Conservation (phyloP, 495 filamentous ascomycete genomes). For the Talaromyces adpressus region DNA sequence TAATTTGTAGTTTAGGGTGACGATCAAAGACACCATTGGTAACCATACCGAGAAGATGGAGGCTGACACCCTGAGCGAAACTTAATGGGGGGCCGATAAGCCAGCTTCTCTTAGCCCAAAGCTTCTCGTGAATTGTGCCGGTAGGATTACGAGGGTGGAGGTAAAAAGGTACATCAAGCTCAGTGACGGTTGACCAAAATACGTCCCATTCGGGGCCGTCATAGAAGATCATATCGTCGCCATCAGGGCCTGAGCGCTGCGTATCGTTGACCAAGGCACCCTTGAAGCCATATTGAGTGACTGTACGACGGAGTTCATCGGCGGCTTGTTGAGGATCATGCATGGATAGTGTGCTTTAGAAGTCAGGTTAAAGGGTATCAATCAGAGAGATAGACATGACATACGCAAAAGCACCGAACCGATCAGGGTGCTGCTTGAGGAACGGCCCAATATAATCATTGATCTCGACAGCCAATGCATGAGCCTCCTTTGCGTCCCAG, state of each 20-base stretch:
- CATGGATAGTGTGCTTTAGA: slow-evolving; percentile 41
- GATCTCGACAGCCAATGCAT: slow-evolving; percentile 38
- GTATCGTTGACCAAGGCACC: slow-evolving; percentile 57
- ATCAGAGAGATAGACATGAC: not conserved
- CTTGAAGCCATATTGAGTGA: slow-evolving; percentile 49
- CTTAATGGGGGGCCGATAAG: slow-evolving; percentile 37
- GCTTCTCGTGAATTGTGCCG: slow-evolving; percentile 40
- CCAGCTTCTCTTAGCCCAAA: slow-evolving; percentile 42
- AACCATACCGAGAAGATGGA: slow-evolving; percentile 45
- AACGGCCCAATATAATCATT: slow-evolving; percentile 53
- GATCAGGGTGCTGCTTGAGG: slow-evolving; percentile 41
- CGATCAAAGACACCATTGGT: slow-evolving; percentile 46
- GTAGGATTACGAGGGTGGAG: slow-evolving; percentile 50
- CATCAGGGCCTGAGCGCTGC: slow-evolving; percentile 37
- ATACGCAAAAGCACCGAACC: slow-evolving; percentile 51
- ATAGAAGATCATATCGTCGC: slow-evolving; percentile 53
- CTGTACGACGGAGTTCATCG: slow-evolving; percentile 46
- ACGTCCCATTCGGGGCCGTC: slow-evolving; percentile 46
- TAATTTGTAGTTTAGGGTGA: slow-evolving; percentile 49
- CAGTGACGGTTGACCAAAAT: slow-evolving; percentile 50
- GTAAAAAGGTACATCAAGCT: slow-evolving; percentile 59
- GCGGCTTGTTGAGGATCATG: slow-evolving; percentile 48
- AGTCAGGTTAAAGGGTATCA: not conserved
- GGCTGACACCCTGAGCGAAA: slow-evolving; percentile 43
- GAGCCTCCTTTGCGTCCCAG: slow-evolving; percentile 37